These are phyloP conservation scores for Fulvia fulva DNA, from an alignment of 2,329 filamentous ascomycete genomes.

Conservation along the genomic window DNA sequence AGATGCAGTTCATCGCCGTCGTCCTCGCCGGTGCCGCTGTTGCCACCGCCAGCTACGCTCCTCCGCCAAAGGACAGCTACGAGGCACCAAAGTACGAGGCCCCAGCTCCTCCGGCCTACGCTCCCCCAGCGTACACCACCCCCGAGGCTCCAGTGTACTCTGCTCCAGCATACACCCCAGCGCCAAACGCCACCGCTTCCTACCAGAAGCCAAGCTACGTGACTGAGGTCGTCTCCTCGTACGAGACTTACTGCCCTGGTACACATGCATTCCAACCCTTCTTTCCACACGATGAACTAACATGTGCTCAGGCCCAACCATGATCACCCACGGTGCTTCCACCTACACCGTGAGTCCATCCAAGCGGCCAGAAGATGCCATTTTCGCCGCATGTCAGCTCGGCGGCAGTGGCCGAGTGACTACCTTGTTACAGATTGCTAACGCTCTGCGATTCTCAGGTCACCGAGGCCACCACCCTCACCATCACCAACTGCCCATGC, in stretches of 20 bases:
- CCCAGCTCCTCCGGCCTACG: neutral
- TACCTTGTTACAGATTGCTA: no score
- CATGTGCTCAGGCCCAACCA: conserved; percentile 17
- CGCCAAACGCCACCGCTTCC: neutral
- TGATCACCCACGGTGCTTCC: conserved; percentile 17
- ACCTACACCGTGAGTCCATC: conserved; percentile 21
- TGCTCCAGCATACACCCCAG: neutral
- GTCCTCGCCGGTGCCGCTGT: conserved; percentile 17
- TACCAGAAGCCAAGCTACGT: conserved; percentile 12
- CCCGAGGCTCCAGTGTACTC: conserved; percentile 3
- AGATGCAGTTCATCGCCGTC: conserved; percentile 23
- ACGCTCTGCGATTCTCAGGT: no score
- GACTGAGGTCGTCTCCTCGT: conserved; percentile 21
- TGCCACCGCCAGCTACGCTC: conserved; percentile 10
- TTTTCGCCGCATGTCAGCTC: no score
- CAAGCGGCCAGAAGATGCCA: no score
- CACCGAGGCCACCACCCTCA: conserved; percentile 23
- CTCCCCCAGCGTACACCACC: conserved; percentile 4
- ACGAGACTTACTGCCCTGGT: conserved; percentile 1
- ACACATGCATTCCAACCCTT: neutral
- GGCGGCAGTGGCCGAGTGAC: no score
- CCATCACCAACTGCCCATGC: conserved; percentile 25
- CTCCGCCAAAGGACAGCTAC: neutral
- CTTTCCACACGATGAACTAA: neutral
- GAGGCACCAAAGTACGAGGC: neutral